Base-by-base conservation (phyloP, 352 stramenopile species). In the Phytophthora palmivora region DNA sequence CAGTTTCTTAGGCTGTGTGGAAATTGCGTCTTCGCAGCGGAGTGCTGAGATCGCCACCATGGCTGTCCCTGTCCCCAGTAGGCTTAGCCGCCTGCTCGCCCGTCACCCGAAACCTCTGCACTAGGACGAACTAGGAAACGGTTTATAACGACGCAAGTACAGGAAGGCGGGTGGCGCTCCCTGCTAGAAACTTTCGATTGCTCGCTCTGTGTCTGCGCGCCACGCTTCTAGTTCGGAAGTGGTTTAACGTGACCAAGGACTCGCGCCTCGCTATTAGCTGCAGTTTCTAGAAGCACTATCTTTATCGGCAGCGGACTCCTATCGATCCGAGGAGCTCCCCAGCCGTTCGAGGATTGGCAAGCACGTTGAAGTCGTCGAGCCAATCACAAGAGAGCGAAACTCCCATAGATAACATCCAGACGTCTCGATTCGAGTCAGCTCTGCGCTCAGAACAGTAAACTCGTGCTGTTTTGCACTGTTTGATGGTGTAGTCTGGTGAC, bases 191-290 rank as follows among this genome's bases (percentile, higher is more conserved):
- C 37, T 56, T 33, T 18, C 66, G 39, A 59, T 58, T 22, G 54
- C 30, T 55, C 38, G 44, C 37, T 58, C 34, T 21, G 24, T 50
- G 32, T 47, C 24, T 73, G 52, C 44, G 58, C 34, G 42, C 43
- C 33, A 33, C 64, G 58, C 59, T 70, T 55, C 52, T 50, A 64
- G 49, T 71, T 67, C n/a, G 30, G 56, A 69, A 74, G 54, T 74
- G 61, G 4, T 34, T 12, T 34, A 28, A 28, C 24, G 6, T 6
- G 24, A 12, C 30, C 3, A 12, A 11, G 6, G 30, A 3, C 30
- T 28, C 30, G 30, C 30, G 30, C 10, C 30, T 34, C 4, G 30
- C 11, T 34, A 34, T 41, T 30, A 7, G 41, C 44, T 60, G 16
- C 42, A 38, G 55, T 63, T 67, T 62, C 59, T 51, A 43, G 30